Evolutionary conservation across 108 stramenopile species (phyloP).

Genomic region (Cyclotella sp.): DNA sequence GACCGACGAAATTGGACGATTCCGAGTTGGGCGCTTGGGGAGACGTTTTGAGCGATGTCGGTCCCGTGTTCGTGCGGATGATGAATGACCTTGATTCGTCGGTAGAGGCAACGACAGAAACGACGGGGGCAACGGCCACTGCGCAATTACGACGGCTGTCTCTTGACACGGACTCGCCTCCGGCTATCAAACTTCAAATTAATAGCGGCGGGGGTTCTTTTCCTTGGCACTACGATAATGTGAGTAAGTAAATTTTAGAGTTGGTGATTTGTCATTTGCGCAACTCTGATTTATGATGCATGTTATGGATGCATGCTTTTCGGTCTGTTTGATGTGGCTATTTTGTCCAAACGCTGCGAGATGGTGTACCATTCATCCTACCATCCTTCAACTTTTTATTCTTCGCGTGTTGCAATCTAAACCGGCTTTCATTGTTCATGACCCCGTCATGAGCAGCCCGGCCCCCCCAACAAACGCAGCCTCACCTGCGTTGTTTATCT

Average conservation of each 20-base stretch:
- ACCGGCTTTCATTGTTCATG: background rate
- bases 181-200: constrained; percentile 43
- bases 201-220: constrained; percentile 40
- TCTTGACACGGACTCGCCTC: constrained; percentile 18
- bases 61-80: constrained; percentile 27
- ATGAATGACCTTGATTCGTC: constrained; percentile 28
- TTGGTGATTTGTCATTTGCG: background rate
- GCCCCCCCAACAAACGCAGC: constrained; percentile 41
- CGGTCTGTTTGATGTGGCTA: background rate
- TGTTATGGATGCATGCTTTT: background rate
- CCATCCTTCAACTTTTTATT: background rate
- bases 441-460: constrained; percentile 5
- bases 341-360: background rate
- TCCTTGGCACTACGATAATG: constrained; percentile 48
- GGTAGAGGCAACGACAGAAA: background rate
- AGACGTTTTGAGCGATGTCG: constrained; percentile 17
- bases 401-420: background rate
- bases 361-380: background rate
- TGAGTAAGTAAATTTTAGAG: background rate
- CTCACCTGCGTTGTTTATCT: constrained; percentile 56
- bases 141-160: constrained; percentile 6
- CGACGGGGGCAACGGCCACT: background rate
- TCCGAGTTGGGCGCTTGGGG: constrained; percentile 28
- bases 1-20: no score
- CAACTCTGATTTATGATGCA: background rate